Evolutionary conservation across 495 filamentous ascomycete genomes (phyloP).

Genomic region (Neurospora sp.): DNA sequence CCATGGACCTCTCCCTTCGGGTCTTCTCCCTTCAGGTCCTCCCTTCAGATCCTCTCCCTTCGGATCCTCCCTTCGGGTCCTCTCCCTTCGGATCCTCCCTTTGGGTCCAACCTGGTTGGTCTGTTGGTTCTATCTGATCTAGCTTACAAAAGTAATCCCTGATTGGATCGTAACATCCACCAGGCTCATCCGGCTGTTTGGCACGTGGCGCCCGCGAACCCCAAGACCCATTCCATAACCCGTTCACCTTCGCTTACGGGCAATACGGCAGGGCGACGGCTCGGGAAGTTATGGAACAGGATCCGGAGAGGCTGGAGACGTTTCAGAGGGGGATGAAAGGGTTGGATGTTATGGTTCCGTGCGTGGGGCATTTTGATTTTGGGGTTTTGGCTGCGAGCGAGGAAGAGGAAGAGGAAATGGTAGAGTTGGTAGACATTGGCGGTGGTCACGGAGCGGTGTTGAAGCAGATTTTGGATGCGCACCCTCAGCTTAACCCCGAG

Average conservation of each 20-base stretch:
- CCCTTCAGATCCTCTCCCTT: too few relatives aligned
- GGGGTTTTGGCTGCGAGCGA: not conserved
- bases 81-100: too few relatives aligned
- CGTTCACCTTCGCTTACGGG: conserved; percentile 5
- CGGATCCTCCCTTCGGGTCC: too few relatives aligned
- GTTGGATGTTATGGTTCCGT: conserved; percentile 14
- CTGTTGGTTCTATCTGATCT: too few relatives aligned
- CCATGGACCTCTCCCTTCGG: too few relatives aligned
- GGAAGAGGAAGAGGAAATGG: conserved; percentile 4
- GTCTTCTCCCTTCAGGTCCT: too few relatives aligned
- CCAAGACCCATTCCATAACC: conserved; percentile 9
- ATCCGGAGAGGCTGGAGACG: conserved; percentile 8
- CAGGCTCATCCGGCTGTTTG: not conserved
- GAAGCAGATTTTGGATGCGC: conserved; percentile 9
- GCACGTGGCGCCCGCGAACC: conserved; percentile 1
- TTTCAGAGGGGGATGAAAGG: conserved; percentile 13
- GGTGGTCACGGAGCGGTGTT: conserved; percentile 12
- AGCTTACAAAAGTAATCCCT: too few relatives aligned
- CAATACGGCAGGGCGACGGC: conserved; percentile 10
- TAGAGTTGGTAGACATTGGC: conserved; percentile 13
- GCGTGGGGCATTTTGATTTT: conserved; percentile 15
- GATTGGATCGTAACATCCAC: too few relatives aligned
- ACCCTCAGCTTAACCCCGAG: conserved; percentile 5
- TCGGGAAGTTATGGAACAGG: conserved; percentile 11
- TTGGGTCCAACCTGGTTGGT: too few relatives aligned